Base-by-base conservation (phyloP, 192 early-diverging fungal species). In the Coemansia umbellata region DNA sequence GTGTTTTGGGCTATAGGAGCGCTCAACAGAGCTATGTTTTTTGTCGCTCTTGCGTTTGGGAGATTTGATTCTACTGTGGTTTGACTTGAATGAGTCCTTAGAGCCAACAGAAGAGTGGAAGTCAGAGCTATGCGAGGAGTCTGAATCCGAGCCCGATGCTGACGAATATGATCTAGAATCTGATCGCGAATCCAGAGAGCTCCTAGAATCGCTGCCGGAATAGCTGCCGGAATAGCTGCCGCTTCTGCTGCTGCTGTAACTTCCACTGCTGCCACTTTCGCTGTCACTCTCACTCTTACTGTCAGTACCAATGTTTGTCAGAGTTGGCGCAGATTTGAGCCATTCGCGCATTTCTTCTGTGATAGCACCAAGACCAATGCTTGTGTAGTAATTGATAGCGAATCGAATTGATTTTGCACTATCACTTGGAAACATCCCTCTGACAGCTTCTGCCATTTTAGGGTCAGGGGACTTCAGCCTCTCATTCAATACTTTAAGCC, bases 311-410 rank as follows among this genome's bases (percentile, higher is more conserved):
- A 43, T 44, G 23, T 43, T 60, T 8, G 48, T 32, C 4, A 43
- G 37, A 11, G 35, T 22, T 8, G 72, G 68, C 8, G 80, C 84
- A 39, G 78, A 82, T 59, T 86, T 86, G 21, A 93, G 80, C 60
- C 85, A 83, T 57, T 94, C 93, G 58, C 95, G 86, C 59, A 98
- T 78, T 15, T 95, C 93, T 23, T 93, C 93, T 1, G 94, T 97
- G 39, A 98, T 63, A 2, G 84, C 89, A 59, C 94, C 95, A 23
- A 98, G 66, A 15, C 88, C 91, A 64, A 98, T 95, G 61, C 84
- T 88, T 0, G 92, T 96, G 56, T 91, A 98, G 67, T 94, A 98
- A 65, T 98, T 98, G 82, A 98, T 97, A 9, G 95, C 93, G 69
- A 97, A 97, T 35, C 94, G 86, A 10, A 88, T 92, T 47, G 91